Evolutionary conservation across 2,329 filamentous ascomycete genomes (phyloP).

Genomic region (Anisogramma anomala): DNA sequence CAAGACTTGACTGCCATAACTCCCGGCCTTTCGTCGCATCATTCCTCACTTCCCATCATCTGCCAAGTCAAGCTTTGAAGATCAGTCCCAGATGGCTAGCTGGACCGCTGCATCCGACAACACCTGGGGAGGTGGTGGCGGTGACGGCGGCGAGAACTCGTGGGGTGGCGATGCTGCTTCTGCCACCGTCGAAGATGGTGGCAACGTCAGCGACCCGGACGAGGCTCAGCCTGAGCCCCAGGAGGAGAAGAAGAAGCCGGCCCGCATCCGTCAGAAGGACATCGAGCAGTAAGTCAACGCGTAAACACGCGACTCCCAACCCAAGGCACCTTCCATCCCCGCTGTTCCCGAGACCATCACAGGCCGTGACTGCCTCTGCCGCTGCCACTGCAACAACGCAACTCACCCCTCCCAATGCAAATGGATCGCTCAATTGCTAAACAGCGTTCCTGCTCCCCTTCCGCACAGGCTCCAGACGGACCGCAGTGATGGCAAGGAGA

Average conservation of each 20-base stretch:
- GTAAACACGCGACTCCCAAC: too few relatives aligned
- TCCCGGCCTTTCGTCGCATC: too few relatives aligned
- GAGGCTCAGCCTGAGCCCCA: too few relatives aligned
- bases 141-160: background rate
- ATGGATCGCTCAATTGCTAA: too few relatives aligned
- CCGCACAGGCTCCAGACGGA: slow-evolving; percentile 5
- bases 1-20: too few relatives aligned
- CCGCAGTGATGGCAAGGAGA: slow-evolving; percentile 6
- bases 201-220: background rate
- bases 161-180: background rate
- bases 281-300: slow-evolving; percentile 13
- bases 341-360: too few relatives aligned
- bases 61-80: too few relatives aligned
- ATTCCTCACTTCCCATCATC: too few relatives aligned
- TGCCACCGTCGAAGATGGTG: background rate
- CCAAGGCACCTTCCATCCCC: too few relatives aligned
- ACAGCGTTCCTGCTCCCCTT: background rate
- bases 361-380: too few relatives aligned
- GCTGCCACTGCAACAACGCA: too few relatives aligned
- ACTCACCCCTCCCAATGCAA: background rate
- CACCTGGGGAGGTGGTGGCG: too few relatives aligned
- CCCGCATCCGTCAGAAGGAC: slow-evolving; percentile 10
- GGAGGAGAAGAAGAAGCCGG: slow-evolving; percentile 1
- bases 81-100: background rate
- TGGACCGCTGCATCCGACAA: background rate